Evolutionary conservation across 148 eudicot species (phyloP), one percentile per base, ranked within the genome.

Genomic region (Spergularia marina): DNA sequence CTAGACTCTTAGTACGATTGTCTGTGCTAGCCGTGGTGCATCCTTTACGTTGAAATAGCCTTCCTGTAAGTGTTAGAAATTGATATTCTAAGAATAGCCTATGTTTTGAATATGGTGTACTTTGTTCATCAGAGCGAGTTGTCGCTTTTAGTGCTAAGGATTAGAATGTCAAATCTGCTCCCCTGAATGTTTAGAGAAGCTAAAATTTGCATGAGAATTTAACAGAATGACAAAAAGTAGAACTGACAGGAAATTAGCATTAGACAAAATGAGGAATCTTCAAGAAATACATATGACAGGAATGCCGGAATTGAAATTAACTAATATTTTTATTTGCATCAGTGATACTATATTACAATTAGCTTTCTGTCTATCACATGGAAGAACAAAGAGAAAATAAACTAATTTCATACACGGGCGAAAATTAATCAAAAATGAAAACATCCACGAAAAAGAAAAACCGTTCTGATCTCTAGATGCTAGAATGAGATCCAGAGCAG

Each of bases 341-440:
- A 74, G 47, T 70, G 34, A 0, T 18, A 60, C 65, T 79, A 73
- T 59, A 14, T 76, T 81, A 81, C 83, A 81, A 72, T 81, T 81
- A 72, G 53, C 39, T 55, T 52, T 62, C 44, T 75, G 36, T 36
- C 44, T 12, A 15, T 58, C 54, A 23, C 51, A 54, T 68, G 15
- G 39, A 10, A 10, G 23, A 71, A 71, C 34, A 14, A 40, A 21
- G 20, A 4, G 65, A 78, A 53, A 54, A 41, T n/a, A 41, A 54
- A 34, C 41, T 16, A 40, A 12, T 21, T 41, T 12, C 44, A 8
- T 36, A 54, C 64, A 52, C 17, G 8, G n/a, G 11, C 8, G 39
- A 75, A 55, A 55, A 53, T 55, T 49, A 16, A 30, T n/a, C n/a
- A 55, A 56, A 23, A 72, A 52, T 23, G 58, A 41, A 39, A 72